phyloP scores from a whole-genome alignment of 78 protist genomes.

The Salpingoeca rosetta region DNA sequence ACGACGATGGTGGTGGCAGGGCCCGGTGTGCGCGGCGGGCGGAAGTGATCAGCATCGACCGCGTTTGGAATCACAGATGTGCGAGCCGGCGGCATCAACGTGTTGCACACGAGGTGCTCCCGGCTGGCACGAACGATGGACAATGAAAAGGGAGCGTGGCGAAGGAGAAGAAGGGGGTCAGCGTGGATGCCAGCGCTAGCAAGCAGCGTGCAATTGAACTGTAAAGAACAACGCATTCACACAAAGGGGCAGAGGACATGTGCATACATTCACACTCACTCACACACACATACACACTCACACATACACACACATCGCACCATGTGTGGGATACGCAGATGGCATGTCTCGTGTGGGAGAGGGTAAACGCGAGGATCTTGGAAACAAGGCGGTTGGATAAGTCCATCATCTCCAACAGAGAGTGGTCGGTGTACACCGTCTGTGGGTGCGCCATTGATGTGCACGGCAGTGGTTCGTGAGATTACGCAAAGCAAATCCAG shows the following conservation, averaged over 20 bases:
- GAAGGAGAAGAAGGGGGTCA: neutral
- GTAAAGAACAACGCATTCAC: too few relatives aligned
- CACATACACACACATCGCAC: neutral
- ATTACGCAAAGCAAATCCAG: too few relatives aligned
- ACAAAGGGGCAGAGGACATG: too few relatives aligned
- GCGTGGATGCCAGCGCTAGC: neutral
- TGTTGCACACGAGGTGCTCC: neutral
- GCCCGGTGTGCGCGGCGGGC: neutral
- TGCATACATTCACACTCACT: too few relatives aligned
- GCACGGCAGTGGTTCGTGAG: neutral
- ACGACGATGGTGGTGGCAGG: neutral
- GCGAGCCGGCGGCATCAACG: neutral
- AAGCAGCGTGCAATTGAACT: neutral
- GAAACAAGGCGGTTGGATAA: neutral
- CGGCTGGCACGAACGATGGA: neutral
- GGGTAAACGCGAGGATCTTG: neutral
- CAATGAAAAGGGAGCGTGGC: neutral
- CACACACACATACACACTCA: too few relatives aligned
- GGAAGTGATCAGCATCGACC: neutral
- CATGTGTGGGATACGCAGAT: neutral
- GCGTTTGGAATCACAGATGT: neutral
- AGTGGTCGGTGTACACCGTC: neutral
- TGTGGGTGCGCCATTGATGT: neutral
- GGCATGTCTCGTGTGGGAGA: neutral
- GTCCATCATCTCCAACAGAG: neutral